phyloP scores from a whole-genome alignment of 768 basidiomycete species.

The Termitomyces sp. region DNA sequence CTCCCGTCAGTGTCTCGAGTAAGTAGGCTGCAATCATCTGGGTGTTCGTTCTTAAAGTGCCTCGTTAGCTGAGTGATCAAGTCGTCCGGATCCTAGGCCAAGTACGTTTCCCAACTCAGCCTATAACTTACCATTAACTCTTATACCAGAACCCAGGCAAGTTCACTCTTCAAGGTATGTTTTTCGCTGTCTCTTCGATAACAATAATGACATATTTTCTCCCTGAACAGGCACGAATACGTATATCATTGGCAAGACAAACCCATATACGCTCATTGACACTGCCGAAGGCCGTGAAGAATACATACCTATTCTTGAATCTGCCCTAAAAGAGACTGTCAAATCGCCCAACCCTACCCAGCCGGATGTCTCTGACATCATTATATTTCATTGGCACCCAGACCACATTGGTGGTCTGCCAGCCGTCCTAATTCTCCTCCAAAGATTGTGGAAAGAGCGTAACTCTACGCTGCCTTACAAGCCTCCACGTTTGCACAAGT shows the following conservation, averaged over 20 bases:
- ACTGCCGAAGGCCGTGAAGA: conserved; percentile 71
- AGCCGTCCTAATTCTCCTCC: conserved; percentile 64
- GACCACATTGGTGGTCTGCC: conserved; percentile 84
- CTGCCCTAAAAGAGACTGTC: conserved; percentile 46
- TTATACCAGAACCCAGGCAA: conserved; percentile 74
- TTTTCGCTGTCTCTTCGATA: neutral
- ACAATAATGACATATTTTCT: neutral
- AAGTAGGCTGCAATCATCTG: conserved; percentile 13
- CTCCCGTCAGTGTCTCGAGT: conserved; percentile 57
- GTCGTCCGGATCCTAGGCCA: conserved; percentile 74
- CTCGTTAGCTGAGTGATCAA: conserved; percentile 58
- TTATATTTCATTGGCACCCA: conserved; percentile 87
- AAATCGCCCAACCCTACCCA: conserved; percentile 31
- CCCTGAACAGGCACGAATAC: conserved; percentile 77
- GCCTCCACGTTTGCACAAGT: conserved; percentile 77
- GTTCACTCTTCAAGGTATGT: conserved; percentile 79
- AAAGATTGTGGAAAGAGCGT: conserved; percentile 55
- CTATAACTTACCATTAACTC: neutral
- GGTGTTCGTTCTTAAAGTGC: neutral
- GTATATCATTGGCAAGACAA: conserved; percentile 69
- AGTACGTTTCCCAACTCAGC: conserved; percentile 36
- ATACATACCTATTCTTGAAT: conserved; percentile 66
- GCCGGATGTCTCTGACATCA: conserved; percentile 79
- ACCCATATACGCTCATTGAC: conserved; percentile 80
- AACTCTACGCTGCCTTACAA: conserved; percentile 45